Percentiles rank a stretch among this genome's conserved stretches.
phyloP scores from a whole-genome alignment of 1,284 basidiomycete species.

The Flammula alnicola region DNA sequence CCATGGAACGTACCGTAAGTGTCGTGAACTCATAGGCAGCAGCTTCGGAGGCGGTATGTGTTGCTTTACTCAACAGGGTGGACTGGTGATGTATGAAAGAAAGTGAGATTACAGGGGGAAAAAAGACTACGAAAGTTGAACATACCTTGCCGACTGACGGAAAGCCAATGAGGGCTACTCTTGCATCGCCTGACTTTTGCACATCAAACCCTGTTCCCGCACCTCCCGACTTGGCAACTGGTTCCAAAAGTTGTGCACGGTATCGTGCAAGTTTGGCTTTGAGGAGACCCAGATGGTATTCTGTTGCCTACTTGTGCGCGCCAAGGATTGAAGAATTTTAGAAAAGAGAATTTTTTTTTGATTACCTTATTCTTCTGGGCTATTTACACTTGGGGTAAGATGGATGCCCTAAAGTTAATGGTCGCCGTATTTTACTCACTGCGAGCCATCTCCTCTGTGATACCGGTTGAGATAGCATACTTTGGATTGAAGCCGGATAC shows the following conservation, averaged over 20 bases:
- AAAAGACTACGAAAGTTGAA: background rate
- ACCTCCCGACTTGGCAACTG: slow-evolving; percentile 79
- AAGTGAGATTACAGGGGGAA: slow-evolving; percentile 5
- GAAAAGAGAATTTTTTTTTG: background rate
- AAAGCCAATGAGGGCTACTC: slow-evolving; percentile 93
- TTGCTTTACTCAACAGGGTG: slow-evolving; percentile 90
- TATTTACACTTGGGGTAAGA: slow-evolving; percentile 37
- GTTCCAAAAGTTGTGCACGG: slow-evolving; percentile 88
- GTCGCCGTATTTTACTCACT: slow-evolving; percentile 64
- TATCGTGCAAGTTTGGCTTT: slow-evolving; percentile 94
- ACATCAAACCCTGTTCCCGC: slow-evolving; percentile 92
- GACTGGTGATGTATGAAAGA: slow-evolving; percentile 58
- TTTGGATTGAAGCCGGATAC: background rate
- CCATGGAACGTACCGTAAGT: slow-evolving; percentile 63
- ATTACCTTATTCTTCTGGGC: slow-evolving; percentile 92
- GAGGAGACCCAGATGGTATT: slow-evolving; percentile 87
- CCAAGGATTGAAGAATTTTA: slow-evolving; percentile 9
- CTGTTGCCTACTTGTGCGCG: slow-evolving; percentile 71
- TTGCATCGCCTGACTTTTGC: slow-evolving; percentile 91
- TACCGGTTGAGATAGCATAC: slow-evolving; percentile 3
- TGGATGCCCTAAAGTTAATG: background rate
- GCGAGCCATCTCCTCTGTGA: slow-evolving; percentile 92
- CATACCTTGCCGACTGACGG: slow-evolving; percentile 90
- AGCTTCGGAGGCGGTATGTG: slow-evolving; percentile 86
- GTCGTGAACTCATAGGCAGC: slow-evolving; percentile 98